A percentile compares a stretch with the other conserved stretches of the same genome.
Conservation (phyloP, 495 filamentous ascomycete species). For the Aspergillus sclerotioniger region DNA sequence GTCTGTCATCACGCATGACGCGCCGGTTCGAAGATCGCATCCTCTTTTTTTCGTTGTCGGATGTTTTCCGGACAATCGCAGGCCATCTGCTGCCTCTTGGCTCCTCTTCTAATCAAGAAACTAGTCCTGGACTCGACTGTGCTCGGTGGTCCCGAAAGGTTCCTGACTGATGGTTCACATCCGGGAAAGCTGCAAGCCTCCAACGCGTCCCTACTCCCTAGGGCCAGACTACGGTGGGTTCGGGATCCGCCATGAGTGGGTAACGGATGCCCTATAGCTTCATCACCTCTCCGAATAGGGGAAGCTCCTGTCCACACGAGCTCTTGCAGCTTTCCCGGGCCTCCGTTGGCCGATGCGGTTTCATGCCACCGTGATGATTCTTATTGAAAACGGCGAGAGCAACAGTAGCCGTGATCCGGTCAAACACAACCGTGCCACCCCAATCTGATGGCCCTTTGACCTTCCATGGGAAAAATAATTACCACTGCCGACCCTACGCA, state of each 20-base stretch:
- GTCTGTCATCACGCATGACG: constrained; percentile 4
- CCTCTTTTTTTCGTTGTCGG: not conserved
- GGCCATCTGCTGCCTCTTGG: not conserved
- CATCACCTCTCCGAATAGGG: constrained; percentile 15
- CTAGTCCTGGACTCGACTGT: not conserved
- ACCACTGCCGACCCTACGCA: not conserved
- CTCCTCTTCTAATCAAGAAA: not conserved
- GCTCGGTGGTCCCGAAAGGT: constrained; percentile 12
- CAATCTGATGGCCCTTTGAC: not conserved
- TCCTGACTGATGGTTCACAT: constrained; percentile 18
- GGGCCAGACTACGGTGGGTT: constrained; percentile 13
- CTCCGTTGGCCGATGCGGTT: constrained; percentile 2
- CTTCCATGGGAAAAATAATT: not conserved
- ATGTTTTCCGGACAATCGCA: not conserved
- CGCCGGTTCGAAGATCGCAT: constrained; percentile 1
- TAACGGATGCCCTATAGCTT: constrained; percentile 21
- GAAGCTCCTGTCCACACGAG: constrained; percentile 18
- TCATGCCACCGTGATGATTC: not conserved
- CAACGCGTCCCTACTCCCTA: constrained; percentile 15
- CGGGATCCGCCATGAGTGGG: constrained; percentile 22
- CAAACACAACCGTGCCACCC: not conserved
- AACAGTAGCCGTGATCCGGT: not conserved
- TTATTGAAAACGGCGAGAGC: not conserved
- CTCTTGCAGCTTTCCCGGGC: constrained; percentile 5
- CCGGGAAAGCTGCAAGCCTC: constrained; percentile 9